Evolutionary conservation across 2,329 filamentous ascomycete species (phyloP).

Genomic region (Aureobasidium pullulans): DNA sequence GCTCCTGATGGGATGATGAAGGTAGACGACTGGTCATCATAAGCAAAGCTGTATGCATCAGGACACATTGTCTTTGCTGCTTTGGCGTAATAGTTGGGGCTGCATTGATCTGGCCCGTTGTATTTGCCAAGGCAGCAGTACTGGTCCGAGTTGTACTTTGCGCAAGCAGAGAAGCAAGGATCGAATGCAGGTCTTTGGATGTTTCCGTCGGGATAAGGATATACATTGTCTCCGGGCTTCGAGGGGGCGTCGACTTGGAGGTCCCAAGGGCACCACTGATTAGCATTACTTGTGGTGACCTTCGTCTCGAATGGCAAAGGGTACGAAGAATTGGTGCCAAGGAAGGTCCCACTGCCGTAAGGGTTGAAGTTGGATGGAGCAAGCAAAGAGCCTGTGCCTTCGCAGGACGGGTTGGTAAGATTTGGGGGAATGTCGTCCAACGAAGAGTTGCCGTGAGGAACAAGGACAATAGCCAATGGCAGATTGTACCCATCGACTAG

Average conservation of each 20-base stretch:
- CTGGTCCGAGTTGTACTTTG: slow-evolving; percentile 55
- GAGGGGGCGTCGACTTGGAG: slow-evolving; percentile 60
- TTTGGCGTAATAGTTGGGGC: slow-evolving; percentile 60
- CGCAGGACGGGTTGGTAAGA: slow-evolving; percentile 68
- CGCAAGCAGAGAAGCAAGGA: slow-evolving; percentile 70
- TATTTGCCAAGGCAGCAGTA: slow-evolving; percentile 73
- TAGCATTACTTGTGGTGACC: slow-evolving; percentile 50
- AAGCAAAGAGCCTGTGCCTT: slow-evolving; percentile 60
- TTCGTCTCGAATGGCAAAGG: slow-evolving; percentile 60
- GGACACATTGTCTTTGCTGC: slow-evolving; percentile 69
- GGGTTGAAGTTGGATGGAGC: slow-evolving; percentile 37
- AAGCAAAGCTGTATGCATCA: slow-evolving; percentile 74
- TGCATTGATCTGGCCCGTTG: slow-evolving; percentile 56
- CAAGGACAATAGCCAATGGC: slow-evolving; percentile 52
- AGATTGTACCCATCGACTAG: slow-evolving; percentile 81
- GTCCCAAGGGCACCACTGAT: slow-evolving; percentile 74
- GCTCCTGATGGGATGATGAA: slow-evolving; percentile 57
- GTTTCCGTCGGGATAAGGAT: slow-evolving; percentile 71
- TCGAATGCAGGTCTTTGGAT: slow-evolving; percentile 65
- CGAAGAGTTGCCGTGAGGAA: slow-evolving; percentile 50
- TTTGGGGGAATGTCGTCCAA: slow-evolving; percentile 62
- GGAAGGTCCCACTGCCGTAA: slow-evolving; percentile 45
- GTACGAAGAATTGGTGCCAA: slow-evolving; percentile 57
- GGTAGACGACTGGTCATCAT: slow-evolving; percentile 50
- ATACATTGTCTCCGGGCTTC: slow-evolving; percentile 67